These are phyloP conservation scores for Paecilomyces sp. DNA, from an alignment of 2,329 filamentous ascomycete species.

Conservation along the genomic window DNA sequence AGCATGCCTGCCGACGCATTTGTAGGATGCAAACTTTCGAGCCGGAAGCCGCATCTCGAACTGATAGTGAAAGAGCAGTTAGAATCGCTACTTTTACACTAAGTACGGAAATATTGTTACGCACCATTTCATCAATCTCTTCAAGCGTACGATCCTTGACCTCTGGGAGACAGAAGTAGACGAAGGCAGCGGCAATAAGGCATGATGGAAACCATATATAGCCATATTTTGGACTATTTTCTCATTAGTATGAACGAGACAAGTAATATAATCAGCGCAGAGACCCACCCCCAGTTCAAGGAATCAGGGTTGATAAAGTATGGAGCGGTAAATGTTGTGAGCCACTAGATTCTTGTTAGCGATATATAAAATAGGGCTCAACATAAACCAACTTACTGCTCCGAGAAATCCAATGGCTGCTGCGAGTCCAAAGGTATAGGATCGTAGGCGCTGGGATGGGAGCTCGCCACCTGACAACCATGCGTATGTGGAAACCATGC, in stretches of 20 bases:
- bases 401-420: conserved; percentile 49
- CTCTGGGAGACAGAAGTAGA: conserved; percentile 48
- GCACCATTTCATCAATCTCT: conserved; percentile 51
- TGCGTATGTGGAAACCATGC: conserved; percentile 49
- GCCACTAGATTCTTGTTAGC: conserved; percentile 30
- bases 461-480: conserved; percentile 53
- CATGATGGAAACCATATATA: conserved; percentile 45
- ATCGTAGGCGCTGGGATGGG: conserved; percentile 50
- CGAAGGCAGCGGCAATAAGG: conserved; percentile 14
- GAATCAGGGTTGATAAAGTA: conserved; percentile 53
- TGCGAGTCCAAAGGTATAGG: conserved; percentile 51
- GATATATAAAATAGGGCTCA: background rate
- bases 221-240: conserved; percentile 43
- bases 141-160: conserved; percentile 48
- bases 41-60: conserved; percentile 32
- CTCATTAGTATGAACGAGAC: background rate
- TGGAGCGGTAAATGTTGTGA: conserved; percentile 51
- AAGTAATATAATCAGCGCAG: background rate
- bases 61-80: conserved; percentile 10
- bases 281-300: conserved; percentile 44
- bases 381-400: conserved; percentile 23
- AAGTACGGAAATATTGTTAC: conserved; percentile 2
- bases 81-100: background rate
- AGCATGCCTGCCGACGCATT: conserved; percentile 21
- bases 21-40: conserved; percentile 30